A percentile compares a stretch with the other conserved stretches of the same genome.
Conservation (phyloP, 2,329 filamentous ascomycete genomes). For the Alternaria sp. region DNA sequence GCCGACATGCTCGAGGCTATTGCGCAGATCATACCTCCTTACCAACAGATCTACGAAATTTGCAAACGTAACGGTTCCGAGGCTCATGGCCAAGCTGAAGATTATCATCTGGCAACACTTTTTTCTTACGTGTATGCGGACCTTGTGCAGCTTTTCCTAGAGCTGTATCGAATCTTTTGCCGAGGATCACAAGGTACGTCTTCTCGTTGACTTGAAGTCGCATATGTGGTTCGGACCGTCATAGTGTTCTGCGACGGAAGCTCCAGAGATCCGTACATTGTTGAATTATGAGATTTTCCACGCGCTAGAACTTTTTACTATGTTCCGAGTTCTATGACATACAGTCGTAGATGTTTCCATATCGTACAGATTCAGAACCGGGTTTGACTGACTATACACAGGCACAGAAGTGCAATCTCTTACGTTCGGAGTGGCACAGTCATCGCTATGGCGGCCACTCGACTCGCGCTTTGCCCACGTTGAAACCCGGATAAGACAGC, state of each 20-base stretch:
- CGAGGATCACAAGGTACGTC: constrained; percentile 35
- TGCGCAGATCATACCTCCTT: constrained; percentile 31
- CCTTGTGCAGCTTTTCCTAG: constrained; percentile 35
- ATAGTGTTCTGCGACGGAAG: neutral
- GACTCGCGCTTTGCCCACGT: constrained; percentile 41
- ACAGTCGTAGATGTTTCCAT: neutral
- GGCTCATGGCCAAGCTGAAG: constrained; percentile 8
- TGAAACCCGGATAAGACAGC: constrained; percentile 30
- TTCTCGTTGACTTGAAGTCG: neutral
- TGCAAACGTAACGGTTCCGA: constrained; percentile 18
- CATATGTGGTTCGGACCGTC: neutral
- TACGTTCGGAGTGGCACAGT: constrained; percentile 7
- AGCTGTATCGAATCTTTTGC: constrained; percentile 39
- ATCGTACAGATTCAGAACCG: neutral
- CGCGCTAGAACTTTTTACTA: neutral
- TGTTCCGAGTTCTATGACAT: neutral
- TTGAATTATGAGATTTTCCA: neutral
- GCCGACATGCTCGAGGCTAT: constrained; percentile 37
- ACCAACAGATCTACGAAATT: constrained; percentile 30
- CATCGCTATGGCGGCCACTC: constrained; percentile 36
- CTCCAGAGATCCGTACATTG: neutral
- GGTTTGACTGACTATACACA: constrained; percentile 30
- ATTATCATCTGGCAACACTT: constrained; percentile 23
- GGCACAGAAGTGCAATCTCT: constrained; percentile 30
- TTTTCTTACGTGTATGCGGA: constrained; percentile 41